Base-by-base conservation (phyloP, 2,329 filamentous ascomycete genomes). In the Stemphylium beticola region DNA sequence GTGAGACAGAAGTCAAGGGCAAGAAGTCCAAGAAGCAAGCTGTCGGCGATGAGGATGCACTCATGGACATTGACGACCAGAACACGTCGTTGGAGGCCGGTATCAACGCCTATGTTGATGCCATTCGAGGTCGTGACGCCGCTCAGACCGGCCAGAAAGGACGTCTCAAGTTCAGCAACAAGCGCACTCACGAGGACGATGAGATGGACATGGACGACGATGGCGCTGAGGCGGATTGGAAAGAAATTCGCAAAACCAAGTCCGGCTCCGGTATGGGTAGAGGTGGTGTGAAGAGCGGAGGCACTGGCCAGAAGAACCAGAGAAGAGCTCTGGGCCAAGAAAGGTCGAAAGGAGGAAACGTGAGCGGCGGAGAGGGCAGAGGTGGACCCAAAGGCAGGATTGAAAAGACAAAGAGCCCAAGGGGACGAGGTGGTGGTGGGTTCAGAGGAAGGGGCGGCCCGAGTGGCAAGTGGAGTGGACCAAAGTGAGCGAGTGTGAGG, bases 91-190 rank as follows among this genome's bases (percentile, higher is more conserved):
- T 82, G 20, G 79, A 81, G 57, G 78, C 74, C 15, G 80, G 80
- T 34, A 82, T 87, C 69, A 86, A 87, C 65, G 85, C 85, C 22
- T 87, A 87, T 66, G 79, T 87, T 38, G 81, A 81, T 39, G 85
- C 85, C 10, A 83, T 87, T 53, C 83, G 81, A 50, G 83, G 85
- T 18, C 81, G 83, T 20, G 83, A 86, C 66, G 83, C 84, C 8
- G 79, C 83, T 31, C 78, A 82, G 54, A 76, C 83, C 29, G 84
- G 85, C 32, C 83, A 85, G 67, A 82, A 82, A 65, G 84, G 85
- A 11, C 83, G 83, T 66, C 73, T 87, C 58, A 86, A 85, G 76
- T 85, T 87, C 68, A 83, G 81, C 49, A 81, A 82, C 74, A 81
- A 75, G 66, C 74, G 68, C 53, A 72, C 68, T 42, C 74, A 75